Percentiles rank a stretch among this genome's conserved stretches.
phyloP scores from a whole-genome alignment of 208 protist genomes.

The Trypanosoma cruzi region DNA sequence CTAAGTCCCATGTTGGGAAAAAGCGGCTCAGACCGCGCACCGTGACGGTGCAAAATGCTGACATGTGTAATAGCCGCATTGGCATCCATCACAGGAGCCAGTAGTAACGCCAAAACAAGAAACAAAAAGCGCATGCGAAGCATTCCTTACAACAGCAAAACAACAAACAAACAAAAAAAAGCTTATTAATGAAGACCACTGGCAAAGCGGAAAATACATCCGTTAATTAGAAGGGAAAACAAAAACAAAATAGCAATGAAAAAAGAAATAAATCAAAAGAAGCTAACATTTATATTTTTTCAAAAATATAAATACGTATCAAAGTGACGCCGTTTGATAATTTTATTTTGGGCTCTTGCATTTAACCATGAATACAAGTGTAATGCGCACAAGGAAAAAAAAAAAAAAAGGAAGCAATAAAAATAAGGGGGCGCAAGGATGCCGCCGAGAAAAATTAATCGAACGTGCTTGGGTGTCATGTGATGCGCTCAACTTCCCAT shows the following conservation, averaged over 20 bases:
- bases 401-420: background rate
- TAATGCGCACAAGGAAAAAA: slow-evolving; percentile 12
- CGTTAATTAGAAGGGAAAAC: background rate
- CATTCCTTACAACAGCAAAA: background rate
- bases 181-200: no score
- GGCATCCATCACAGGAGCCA: slow-evolving; percentile 5
- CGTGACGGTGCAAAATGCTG: slow-evolving; percentile 32
- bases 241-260: slow-evolving; percentile 20
- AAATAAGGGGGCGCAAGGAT: background rate
- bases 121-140: background rate
- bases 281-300: background rate
- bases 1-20: slow-evolving; percentile 16
- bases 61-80: slow-evolving; percentile 19
- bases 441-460: background rate
- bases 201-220: background rate
- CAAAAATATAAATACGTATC: background rate
- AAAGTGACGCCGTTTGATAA: background rate
- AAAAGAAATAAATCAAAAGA: slow-evolving; percentile 14
- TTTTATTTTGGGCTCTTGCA: background rate
- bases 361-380: background rate
- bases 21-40: slow-evolving; percentile 22
- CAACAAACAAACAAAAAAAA: background rate
- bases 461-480: background rate
- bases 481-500: slow-evolving; percentile 13
- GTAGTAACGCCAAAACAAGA: background rate